Evolutionary conservation across 306 rosid species (phyloP).

Genomic region (Prunus dulcis): DNA sequence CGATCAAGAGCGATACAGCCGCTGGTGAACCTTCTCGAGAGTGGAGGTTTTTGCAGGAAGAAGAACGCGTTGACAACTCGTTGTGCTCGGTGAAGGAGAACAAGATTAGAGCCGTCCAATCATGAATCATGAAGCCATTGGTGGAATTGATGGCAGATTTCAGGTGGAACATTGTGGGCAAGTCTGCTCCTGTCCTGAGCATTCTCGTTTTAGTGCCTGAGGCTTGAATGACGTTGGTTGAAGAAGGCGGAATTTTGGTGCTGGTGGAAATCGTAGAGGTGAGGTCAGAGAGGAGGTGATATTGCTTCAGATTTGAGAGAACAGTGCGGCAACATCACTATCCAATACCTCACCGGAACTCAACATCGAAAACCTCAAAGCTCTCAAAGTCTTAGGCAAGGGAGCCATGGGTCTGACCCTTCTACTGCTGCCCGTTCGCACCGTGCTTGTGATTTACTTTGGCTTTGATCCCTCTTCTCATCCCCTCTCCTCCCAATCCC

Average conservation of each 20-base stretch:
- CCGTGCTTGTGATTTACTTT: no score
- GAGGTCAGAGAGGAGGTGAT: constrained; percentile 70
- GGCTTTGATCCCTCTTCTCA: no score
- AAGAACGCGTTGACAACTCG: no score
- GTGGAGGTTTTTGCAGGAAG: no score
- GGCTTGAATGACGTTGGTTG: constrained; percentile 68
- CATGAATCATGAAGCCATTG: constrained; percentile 82
- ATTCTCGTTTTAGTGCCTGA: constrained; percentile 64
- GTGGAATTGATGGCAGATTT: constrained; percentile 91
- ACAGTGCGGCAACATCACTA: no score
- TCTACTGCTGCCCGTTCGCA: no score
- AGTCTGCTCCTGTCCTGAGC: constrained; percentile 75
- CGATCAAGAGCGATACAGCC: constrained; percentile 78
- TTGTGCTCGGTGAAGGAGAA: no score
- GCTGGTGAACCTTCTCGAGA: background rate
- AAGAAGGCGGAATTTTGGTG: constrained; percentile 86
- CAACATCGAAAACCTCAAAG: no score
- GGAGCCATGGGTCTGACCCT: no score
- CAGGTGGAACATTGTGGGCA: constrained; percentile 84
- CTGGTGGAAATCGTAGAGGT: constrained; percentile 86
- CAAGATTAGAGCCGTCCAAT: constrained; percentile 21
- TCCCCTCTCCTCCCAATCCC: no score
- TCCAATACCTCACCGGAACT: no score
- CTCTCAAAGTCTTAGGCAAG: no score
- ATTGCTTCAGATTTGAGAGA: constrained; percentile 62